Base-by-base conservation (phyloP, 345 rosid species). In the Linum tenue region DNA sequence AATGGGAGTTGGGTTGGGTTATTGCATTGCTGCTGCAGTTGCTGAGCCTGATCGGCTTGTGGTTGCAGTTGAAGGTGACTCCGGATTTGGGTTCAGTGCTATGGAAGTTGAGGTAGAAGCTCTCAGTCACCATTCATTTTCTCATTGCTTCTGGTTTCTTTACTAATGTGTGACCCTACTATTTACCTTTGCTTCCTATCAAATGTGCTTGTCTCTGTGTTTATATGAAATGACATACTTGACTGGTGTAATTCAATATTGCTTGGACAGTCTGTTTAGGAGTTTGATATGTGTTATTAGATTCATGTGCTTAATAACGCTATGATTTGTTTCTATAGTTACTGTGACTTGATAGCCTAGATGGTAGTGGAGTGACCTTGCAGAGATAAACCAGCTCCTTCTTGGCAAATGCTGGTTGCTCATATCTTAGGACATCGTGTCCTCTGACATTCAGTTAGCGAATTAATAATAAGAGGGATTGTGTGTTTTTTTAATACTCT, bases 1-100 rank as follows among this genome's bases (percentile, higher is more conserved):
- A 38, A 94, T 94, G 99, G 99, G 99, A 53, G 96, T 94, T 73
- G 99, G 99, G 63, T 77, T 94, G 78, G 99, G 99, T 11, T 94
- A 90, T 78, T 94, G 97, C 78, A 85, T 94, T 68, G 99, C 99
- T 10, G 97, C 97, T 79, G 96, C 96, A 14, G 86, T 86, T 77
- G 99, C 97, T 70, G 86, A 74, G 62, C 97, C 97, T 66, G 85
- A 85, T 37, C 74, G 90, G 50, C 91, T 94, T 68, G 96, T 88
- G 37, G 91, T 94, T 56, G 96, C 99, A 0, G 99, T 94, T 44
- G 99, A 94, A 81, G 99, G 99, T 5, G 99, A 94, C 77, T 94
- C 99, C 48, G 97, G 97, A 62, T 94, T 94, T 37, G 95, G 97
- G 61, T 94, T 94, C 77, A 94, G 99, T 56, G 99, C 95, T n/a